Conservation (phyloP, 1,284 basidiomycete species). For the Ustilago hordei region DNA sequence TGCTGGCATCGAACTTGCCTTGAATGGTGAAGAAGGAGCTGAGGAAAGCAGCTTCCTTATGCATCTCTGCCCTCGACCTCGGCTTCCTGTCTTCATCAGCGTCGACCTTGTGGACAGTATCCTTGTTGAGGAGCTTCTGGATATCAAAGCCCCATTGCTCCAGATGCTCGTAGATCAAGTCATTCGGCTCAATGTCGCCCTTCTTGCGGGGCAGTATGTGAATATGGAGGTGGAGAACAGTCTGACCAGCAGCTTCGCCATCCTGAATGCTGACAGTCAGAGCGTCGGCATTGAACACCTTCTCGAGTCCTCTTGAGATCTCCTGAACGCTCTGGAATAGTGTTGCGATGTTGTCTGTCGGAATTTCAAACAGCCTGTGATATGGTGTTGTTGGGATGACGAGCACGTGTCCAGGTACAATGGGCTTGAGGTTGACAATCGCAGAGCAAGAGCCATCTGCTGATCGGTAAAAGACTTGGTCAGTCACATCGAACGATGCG, state of each 20-base stretch:
- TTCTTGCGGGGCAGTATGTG: slow-evolving; percentile 65
- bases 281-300: slow-evolving; percentile 55
- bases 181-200: slow-evolving; percentile 64
- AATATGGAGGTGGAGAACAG: slow-evolving; percentile 66
- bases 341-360: slow-evolving; percentile 36
- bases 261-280: slow-evolving; percentile 66
- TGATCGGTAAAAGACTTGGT: slow-evolving; percentile 55
- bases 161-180: slow-evolving; percentile 57
- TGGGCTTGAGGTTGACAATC: slow-evolving; percentile 68
- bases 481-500: slow-evolving; percentile 51
- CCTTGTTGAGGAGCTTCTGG: slow-evolving; percentile 26
- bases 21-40: slow-evolving; percentile 26
- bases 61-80: slow-evolving; percentile 57
- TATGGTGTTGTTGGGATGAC: slow-evolving; percentile 61
- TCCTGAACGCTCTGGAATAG: slow-evolving; percentile 63
- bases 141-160: slow-evolving; percentile 58
- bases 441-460: slow-evolving; percentile 30
- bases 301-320: slow-evolving; percentile 54
- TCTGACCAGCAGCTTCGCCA: slow-evolving; percentile 59
- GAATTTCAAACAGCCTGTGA: slow-evolving; percentile 54
- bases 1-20: slow-evolving; percentile 28
- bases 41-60: slow-evolving; percentile 54
- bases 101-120: slow-evolving; percentile 24
- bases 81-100: slow-evolving; percentile 59
- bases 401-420: slow-evolving; percentile 66